These are phyloP conservation scores for Monosporascus sp. DNA, from an alignment of 2,329 filamentous ascomycete genomes.

Conservation along the genomic window DNA sequence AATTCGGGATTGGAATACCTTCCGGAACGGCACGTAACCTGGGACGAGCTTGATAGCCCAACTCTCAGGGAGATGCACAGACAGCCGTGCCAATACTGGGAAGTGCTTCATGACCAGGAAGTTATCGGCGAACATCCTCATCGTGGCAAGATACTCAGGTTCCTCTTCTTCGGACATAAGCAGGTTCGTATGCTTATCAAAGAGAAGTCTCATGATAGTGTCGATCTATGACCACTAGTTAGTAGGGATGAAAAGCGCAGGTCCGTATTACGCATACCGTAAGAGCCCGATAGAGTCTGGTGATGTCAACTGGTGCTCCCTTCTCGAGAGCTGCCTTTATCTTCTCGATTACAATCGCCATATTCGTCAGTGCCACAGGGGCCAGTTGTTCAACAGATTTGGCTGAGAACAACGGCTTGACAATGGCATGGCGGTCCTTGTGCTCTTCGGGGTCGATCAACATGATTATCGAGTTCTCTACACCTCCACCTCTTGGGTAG, in stretches of 20 bases:
- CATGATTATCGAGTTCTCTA: slow-evolving; percentile 7
- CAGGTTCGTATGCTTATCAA: slow-evolving; percentile 5
- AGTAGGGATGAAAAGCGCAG: background rate
- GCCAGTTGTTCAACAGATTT: slow-evolving; percentile 7
- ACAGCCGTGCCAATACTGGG: slow-evolving; percentile 3
- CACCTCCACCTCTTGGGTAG: slow-evolving; percentile 7
- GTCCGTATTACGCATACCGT: slow-evolving; percentile 1
- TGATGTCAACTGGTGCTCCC: slow-evolving; percentile 6
- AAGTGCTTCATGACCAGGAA: slow-evolving; percentile 9
- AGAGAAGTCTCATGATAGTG: slow-evolving; percentile 9
- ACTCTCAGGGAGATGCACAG: slow-evolving; percentile 2
- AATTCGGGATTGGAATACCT: background rate
- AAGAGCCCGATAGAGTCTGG: slow-evolving; percentile 6
- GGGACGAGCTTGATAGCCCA: slow-evolving; percentile 5
- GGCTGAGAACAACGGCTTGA: slow-evolving; percentile 7
- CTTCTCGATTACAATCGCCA: slow-evolving; percentile 4
- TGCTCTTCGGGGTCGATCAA: slow-evolving; percentile 6
- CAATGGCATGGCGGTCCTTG: slow-evolving; percentile 1
- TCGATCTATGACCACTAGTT: slow-evolving; percentile 3
- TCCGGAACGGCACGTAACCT: slow-evolving; percentile 7
- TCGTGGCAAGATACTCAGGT: slow-evolving; percentile 4
- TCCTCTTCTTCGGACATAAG: slow-evolving; percentile 3
- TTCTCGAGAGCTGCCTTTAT: slow-evolving; percentile 3
- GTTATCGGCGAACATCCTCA: slow-evolving; percentile 11
- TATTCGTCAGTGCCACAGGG: slow-evolving; percentile 1